These are phyloP conservation scores for Lagenaria siceraria DNA, from an alignment of 306 rosid species.

Conservation along the genomic window DNA sequence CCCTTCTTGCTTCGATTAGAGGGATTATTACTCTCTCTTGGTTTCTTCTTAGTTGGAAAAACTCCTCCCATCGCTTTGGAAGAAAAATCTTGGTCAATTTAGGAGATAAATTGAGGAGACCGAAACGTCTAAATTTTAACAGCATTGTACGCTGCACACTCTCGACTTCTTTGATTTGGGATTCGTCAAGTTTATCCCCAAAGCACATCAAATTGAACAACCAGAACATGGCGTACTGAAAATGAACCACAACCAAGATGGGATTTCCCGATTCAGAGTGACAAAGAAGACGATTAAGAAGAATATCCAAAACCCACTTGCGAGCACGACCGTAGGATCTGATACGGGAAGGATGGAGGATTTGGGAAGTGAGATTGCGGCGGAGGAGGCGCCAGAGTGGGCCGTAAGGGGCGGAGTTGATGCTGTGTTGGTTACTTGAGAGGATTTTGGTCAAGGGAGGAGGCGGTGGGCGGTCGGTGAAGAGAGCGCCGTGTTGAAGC, in stretches of 20 bases:
- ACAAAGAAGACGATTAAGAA: background rate
- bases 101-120: slow-evolving; percentile 34
- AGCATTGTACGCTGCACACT: slow-evolving; percentile 14
- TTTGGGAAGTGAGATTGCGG: slow-evolving; percentile 5
- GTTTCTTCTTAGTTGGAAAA: slow-evolving; percentile 18
- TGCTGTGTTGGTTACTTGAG: slow-evolving; percentile 1
- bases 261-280: background rate
- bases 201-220: slow-evolving; percentile 7
- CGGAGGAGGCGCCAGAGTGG: slow-evolving; percentile 8
- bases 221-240: slow-evolving; percentile 10
- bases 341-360: slow-evolving; percentile 13
- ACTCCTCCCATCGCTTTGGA: slow-evolving; percentile 24
- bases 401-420: slow-evolving; percentile 5
- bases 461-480: slow-evolving; percentile 1
- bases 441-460: background rate
- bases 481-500: slow-evolving; percentile 1
- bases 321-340: background rate
- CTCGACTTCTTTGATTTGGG: slow-evolving; percentile 10
- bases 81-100: slow-evolving; percentile 27
- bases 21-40: slow-evolving; percentile 24
- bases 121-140: slow-evolving; percentile 27
- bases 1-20: slow-evolving; percentile 29
- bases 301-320: slow-evolving; percentile 9
- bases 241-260: background rate
- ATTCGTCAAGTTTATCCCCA: slow-evolving; percentile 4